Evolutionary conservation across 2,329 filamentous ascomycete genomes (phyloP).

Genomic region (Canariomyces notabilis): DNA sequence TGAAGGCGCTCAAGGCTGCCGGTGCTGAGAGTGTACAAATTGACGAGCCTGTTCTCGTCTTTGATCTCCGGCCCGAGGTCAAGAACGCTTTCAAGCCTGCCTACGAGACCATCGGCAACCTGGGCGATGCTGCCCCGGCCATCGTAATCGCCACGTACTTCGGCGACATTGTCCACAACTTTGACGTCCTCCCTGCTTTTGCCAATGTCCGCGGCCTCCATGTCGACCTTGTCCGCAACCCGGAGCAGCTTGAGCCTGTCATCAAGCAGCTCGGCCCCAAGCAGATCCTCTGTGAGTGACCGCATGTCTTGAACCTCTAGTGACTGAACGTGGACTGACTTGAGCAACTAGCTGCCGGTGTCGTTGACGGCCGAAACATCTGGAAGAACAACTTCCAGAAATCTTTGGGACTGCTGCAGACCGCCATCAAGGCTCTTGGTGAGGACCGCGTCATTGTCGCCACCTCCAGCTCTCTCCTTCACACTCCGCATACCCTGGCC

Average conservation of each 20-base stretch:
- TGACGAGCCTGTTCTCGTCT: slow-evolving; percentile 94
- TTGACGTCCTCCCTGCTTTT: slow-evolving; percentile 67
- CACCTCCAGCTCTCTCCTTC: slow-evolving; percentile 94
- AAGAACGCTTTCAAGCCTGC: slow-evolving; percentile 98
- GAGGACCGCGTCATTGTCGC: slow-evolving; percentile 96
- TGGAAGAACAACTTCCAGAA: slow-evolving; percentile 99
- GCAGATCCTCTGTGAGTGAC: slow-evolving; percentile 63
- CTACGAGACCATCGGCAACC: slow-evolving; percentile 79
- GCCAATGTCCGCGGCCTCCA: slow-evolving; percentile 80
- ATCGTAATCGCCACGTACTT: slow-evolving; percentile 96
- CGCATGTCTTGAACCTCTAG: not conserved
- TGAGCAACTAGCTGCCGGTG: slow-evolving; percentile 59
- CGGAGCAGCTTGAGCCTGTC: slow-evolving; percentile 90
- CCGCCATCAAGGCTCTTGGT: slow-evolving; percentile 87
- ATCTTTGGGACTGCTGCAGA: slow-evolving; percentile 86
- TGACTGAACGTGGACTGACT: not conserved
- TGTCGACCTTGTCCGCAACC: slow-evolving; percentile 95
- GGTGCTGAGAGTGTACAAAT: slow-evolving; percentile 97
- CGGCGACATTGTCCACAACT: slow-evolving; percentile 98
- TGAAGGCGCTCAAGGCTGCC: slow-evolving; percentile 88
- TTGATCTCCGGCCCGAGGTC: slow-evolving; percentile 82
- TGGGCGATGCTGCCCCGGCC: slow-evolving; percentile 78
- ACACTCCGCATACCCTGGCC: slow-evolving; percentile 95
- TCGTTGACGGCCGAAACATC: slow-evolving; percentile 98
- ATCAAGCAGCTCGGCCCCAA: slow-evolving; percentile 76